Evolutionary conservation across 1,139 yeast genomes (phyloP).

Genomic region (Hyphopichia wangnamkhiaoensis): DNA sequence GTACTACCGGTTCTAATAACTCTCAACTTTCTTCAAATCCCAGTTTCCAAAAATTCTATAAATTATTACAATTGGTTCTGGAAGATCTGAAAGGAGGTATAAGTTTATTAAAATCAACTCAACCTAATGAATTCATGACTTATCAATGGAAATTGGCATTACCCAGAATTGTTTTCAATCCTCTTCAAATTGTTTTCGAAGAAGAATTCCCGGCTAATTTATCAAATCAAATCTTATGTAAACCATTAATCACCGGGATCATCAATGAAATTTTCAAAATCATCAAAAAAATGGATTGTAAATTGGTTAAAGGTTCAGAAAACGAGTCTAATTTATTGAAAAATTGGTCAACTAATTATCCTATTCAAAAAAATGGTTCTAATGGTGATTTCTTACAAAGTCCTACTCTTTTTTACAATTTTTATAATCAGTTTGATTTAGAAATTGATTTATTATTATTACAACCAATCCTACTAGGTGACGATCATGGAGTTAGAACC

Average conservation of each 20-base stretch:
- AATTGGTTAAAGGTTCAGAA: conserved; percentile 63
- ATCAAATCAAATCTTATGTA: conserved; percentile 69
- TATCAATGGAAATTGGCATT: conserved; percentile 86
- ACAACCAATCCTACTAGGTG: conserved; percentile 85
- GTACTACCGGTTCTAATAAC: conserved; percentile 31
- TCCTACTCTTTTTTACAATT: conserved; percentile 62
- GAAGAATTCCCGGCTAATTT: conserved; percentile 61
- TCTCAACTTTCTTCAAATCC: conserved; percentile 11
- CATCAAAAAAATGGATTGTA: conserved; percentile 77
- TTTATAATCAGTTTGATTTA: conserved; percentile 52
- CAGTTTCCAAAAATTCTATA: conserved; percentile 29
- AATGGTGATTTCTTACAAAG: conserved; percentile 41
- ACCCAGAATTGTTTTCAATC: conserved; percentile 76
- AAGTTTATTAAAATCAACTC: conserved; percentile 50
- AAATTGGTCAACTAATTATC: conserved; percentile 52
- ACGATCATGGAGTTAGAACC: conserved; percentile 79
- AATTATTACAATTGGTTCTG: conserved; percentile 36
- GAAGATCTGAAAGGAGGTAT: conserved; percentile 33
- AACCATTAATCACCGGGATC: conserved; percentile 80
- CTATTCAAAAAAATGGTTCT: conserved; percentile 22
- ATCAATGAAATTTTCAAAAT: conserved; percentile 73
- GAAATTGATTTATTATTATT: conserved; percentile 73
- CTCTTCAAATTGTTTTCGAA: conserved; percentile 73
- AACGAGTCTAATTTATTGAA: conserved; percentile 60
- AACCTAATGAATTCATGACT: conserved; percentile 62